Conservation (phyloP, 768 basidiomycete genomes). For the Mycena belliarum region DNA sequence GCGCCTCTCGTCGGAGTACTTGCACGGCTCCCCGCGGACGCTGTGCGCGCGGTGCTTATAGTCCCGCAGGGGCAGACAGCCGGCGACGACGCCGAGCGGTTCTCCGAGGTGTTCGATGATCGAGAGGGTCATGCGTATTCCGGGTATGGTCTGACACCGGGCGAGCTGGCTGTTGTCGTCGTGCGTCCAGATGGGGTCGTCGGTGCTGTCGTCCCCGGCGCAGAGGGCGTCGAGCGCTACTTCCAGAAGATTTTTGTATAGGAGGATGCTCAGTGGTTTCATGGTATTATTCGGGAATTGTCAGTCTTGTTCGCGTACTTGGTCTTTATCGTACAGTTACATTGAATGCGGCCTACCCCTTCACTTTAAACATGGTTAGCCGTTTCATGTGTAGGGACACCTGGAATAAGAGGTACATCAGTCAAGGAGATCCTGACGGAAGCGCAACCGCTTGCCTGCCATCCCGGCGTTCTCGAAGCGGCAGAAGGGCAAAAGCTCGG, state of each 20-base stretch:
- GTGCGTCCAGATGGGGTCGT: constrained; percentile 24
- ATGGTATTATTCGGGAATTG: no score
- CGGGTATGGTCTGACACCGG: constrained; percentile 8
- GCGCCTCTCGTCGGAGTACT: not conserved
- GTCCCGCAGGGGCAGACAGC: not conserved
- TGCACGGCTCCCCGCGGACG: not conserved
- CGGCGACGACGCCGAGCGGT: no score
- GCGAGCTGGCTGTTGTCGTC: constrained; percentile 7
- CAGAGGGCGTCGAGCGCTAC: not conserved
- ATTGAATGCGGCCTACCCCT: not conserved
- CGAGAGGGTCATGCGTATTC: constrained; percentile 16
- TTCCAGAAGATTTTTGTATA: not conserved
- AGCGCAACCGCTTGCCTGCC: not conserved
- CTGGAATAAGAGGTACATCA: not conserved
- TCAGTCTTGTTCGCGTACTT: no score
- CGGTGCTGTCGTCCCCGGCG: constrained; percentile 8
- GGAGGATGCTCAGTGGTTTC: no score
- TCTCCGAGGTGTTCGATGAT: constrained; percentile 4
- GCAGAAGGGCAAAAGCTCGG: not conserved
- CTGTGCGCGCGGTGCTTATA: not conserved
- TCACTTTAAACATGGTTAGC: not conserved
- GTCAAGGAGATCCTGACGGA: no score
- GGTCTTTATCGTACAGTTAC: no score
- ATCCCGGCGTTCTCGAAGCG: constrained; percentile 1
- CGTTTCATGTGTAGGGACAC: not conserved